These are phyloP conservation scores for Linaria vulgaris DNA, from an alignment of 257 asterid genomes.

Conservation along the genomic window DNA sequence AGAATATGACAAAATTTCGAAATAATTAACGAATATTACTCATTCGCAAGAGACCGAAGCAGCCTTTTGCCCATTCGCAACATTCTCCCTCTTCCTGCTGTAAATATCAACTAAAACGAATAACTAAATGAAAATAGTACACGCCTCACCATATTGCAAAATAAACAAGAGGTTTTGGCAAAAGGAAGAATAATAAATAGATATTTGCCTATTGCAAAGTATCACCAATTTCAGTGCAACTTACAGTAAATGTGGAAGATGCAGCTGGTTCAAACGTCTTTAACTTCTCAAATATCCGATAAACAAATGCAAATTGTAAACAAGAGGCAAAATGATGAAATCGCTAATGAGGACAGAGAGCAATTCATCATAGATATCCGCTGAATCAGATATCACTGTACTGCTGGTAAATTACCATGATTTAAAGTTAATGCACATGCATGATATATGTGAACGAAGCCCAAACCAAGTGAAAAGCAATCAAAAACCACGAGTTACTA, in stretches of 20 bases:
- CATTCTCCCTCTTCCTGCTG: constrained; percentile 92
- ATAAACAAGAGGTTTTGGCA: constrained; percentile 4
- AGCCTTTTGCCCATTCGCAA: constrained; percentile 89
- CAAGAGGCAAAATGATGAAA: constrained; percentile 24
- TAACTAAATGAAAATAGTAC: constrained; percentile 1
- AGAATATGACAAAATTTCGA: too few species aligned
- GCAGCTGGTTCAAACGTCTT: constrained; percentile 63
- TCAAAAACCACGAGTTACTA: constrained; percentile 9
- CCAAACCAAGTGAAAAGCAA: background rate
- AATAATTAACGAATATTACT: too few species aligned
- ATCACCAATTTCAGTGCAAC: constrained; percentile 25
- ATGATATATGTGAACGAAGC: too few species aligned
- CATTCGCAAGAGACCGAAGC: constrained; percentile 79
- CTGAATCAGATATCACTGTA: background rate
- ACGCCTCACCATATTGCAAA: constrained; percentile 8
- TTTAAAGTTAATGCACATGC: too few species aligned
- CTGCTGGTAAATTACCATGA: background rate
- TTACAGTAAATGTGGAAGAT: constrained; percentile 63
- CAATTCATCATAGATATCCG: background rate
- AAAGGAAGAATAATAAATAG: constrained; percentile 18
- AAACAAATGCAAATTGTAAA: constrained; percentile 69
- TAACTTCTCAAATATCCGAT: constrained; percentile 91
- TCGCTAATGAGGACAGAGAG: constrained; percentile 3
- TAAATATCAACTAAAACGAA: constrained; percentile 24
- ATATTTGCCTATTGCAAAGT: constrained; percentile 16